Evolutionary conservation across 148 eudicot genomes (phyloP), one percentile per base, ranked within the genome.

Genomic region (Spergularia bocconei): DNA sequence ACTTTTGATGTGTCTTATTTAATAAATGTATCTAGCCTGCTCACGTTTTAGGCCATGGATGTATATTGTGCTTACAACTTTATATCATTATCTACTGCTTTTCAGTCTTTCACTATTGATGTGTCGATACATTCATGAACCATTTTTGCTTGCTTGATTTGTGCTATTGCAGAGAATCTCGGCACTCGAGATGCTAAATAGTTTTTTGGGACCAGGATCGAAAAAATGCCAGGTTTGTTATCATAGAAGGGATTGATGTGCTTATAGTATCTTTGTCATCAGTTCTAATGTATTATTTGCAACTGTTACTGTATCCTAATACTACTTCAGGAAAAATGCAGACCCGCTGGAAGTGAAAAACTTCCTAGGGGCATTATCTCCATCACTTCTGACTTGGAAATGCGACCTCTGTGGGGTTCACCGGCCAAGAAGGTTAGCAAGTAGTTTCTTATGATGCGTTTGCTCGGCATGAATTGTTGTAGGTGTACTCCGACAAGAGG

Each of bases 391-490:
- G 88, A 89, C 82, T 72, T 89, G 70, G 86, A 89, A 79, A 87
- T 87, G 91, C 82, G 86, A 39, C 87, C 91, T 14, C 69, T 89
- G 33, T 87, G 87, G 91, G 91, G 91, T 44, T 67, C 85, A 41
- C 79, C 84, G 12, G 69, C 80, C 38, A 82, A 75, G 52, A 82
- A 83, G 91, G 93, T 89, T 62, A 76, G 80, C 36, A 23, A 52
- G 12, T 38, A 36, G 11, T 44, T 15, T 61, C 20, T 21, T 77
- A 44, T 77, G 60, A 13, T 51, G 62, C 29, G 25, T 44, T 17
- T 19, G 53, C 33, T 69, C 59, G 4, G 36, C 36, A 29, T 29
- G 36, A 29, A 29, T 29, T 3, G 36, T 2, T 29, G 36, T 29
- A 29, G 36, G 36, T 29, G 36, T 29, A 29, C 36, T 29, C 36